Conservation (phyloP, 352 stramenopile species). For the Aphanomyces invadans region DNA sequence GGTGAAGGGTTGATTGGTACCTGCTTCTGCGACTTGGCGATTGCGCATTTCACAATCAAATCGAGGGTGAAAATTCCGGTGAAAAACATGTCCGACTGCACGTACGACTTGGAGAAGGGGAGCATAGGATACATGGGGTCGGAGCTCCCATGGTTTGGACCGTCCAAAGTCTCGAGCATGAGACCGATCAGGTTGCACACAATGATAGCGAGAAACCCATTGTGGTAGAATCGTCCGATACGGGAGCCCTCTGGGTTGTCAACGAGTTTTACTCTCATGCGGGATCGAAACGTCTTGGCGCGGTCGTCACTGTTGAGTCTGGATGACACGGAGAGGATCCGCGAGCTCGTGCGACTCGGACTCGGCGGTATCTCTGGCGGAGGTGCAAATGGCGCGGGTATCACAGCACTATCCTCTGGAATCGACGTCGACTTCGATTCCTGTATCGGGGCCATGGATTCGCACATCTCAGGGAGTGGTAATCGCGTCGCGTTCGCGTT, state of each 20-base stretch:
- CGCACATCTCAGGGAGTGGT: too few relatives aligned
- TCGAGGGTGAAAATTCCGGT: slow-evolving; percentile 49
- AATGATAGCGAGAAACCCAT: slow-evolving; percentile 2
- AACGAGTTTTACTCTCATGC: not conserved
- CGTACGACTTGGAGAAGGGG: slow-evolving; percentile 33
- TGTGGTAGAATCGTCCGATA: slow-evolving; percentile 7
- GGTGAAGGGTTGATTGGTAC: too few relatives aligned
- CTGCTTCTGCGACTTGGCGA: slow-evolving; percentile 29
- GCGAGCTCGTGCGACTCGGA: not conserved
- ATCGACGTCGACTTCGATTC: too few relatives aligned
- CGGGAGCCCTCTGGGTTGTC: not conserved
- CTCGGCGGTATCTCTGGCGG: too few relatives aligned
- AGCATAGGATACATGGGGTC: slow-evolving; percentile 51
- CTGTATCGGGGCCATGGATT: too few relatives aligned
- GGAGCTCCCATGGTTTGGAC: slow-evolving; percentile 41
- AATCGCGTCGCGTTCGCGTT: not conserved
- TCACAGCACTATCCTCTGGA: not conserved
- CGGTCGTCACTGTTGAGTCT: not conserved
- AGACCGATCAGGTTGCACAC: slow-evolving; percentile 8
- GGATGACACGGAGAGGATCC: not conserved
- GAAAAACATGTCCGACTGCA: slow-evolving; percentile 36
- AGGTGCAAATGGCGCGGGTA: not conserved
- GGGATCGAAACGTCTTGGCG: not conserved
- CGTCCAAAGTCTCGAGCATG: slow-evolving; percentile 31
- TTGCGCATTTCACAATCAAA: slow-evolving; percentile 34